Percentiles rank a stretch among this genome's conserved stretches.
Evolutionary conservation across 345 rosid genomes (phyloP).

Genomic region (Fremontodendron californicum): DNA sequence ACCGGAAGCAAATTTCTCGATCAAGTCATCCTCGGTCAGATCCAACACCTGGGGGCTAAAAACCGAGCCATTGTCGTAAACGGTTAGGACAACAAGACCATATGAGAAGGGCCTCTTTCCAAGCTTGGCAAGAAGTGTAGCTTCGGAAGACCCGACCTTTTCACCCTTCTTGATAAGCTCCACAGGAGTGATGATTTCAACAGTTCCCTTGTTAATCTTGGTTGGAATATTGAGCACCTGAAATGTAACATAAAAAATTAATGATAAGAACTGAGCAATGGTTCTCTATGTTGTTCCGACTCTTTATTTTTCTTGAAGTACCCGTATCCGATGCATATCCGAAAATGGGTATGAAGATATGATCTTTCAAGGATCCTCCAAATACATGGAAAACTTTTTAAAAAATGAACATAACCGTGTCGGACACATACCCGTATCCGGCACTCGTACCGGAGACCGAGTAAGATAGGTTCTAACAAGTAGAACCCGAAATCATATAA

Average conservation of each 20-base stretch:
- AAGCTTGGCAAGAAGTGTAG: slow-evolving; percentile 81
- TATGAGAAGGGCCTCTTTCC: slow-evolving; percentile 96
- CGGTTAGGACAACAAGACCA: slow-evolving; percentile 69
- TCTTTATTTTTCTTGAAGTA: too few species aligned
- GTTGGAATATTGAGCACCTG: slow-evolving; percentile 94
- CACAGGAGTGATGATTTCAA: slow-evolving; percentile 88
- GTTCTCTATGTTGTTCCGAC: too few species aligned
- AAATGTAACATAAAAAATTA: background rate
- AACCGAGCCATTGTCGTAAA: slow-evolving; percentile 80
- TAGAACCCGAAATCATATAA: background rate
- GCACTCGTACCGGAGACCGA: too few species aligned
- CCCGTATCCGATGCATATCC: too few species aligned
- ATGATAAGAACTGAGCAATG: background rate
- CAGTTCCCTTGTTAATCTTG: slow-evolving; percentile 97
- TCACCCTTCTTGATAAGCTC: slow-evolving; percentile 96
- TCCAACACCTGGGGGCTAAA: slow-evolving; percentile 88
- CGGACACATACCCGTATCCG: too few species aligned
- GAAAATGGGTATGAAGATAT: too few species aligned
- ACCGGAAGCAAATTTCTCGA: slow-evolving; percentile 71
- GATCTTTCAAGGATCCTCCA: too few species aligned
- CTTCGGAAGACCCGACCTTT: slow-evolving; percentile 93
- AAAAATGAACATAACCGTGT: too few species aligned
- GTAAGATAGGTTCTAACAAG: too few species aligned
- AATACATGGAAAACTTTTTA: too few species aligned
- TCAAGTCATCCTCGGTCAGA: slow-evolving; percentile 74